A percentile compares a stretch with the other conserved stretches of the same genome.
These are phyloP conservation scores for Fusarium sp. DNA, from an alignment of 2,329 filamentous ascomycete genomes.

Conservation along the genomic window DNA sequence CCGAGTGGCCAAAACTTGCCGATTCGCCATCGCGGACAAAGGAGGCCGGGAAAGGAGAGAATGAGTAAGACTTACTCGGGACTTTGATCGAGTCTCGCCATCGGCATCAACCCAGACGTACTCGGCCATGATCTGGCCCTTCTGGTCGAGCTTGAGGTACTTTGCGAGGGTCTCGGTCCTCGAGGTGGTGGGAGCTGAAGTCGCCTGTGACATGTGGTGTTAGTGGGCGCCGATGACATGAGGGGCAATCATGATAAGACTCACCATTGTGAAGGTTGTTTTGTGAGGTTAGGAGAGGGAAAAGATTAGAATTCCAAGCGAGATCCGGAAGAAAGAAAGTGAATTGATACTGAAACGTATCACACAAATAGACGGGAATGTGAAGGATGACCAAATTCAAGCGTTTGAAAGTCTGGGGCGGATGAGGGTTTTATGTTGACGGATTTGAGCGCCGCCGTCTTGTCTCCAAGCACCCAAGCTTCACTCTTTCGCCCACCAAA, in stretches of 20 bases:
- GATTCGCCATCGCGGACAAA: conserved; percentile 14
- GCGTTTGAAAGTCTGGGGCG: conserved; percentile 32
- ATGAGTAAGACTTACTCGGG: conserved; percentile 77
- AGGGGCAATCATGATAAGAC: conserved; percentile 17
- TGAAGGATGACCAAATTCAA: conserved; percentile 38
- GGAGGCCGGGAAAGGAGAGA: conserved; percentile 1
- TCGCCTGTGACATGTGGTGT: conserved; percentile 28
- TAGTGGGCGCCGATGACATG: conserved; percentile 24
- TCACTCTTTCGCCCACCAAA: conserved; percentile 32
- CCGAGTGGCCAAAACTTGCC: conserved; percentile 2
- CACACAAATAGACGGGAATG: conserved; percentile 32
- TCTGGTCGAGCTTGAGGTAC: conserved; percentile 91
- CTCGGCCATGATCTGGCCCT: conserved; percentile 89
- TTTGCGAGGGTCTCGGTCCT: conserved; percentile 73
- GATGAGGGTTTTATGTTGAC: conserved; percentile 45
- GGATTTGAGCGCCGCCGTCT: conserved; percentile 29
- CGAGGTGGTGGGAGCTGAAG: conserved; percentile 29
- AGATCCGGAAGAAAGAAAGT: conserved; percentile 3
- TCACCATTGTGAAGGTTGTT: conserved; percentile 36
- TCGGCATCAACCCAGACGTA: conserved; percentile 95
- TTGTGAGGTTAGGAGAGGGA: background rate
- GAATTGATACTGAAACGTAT: conserved; percentile 36
- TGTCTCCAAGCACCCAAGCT: conserved; percentile 22
- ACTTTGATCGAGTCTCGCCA: conserved; percentile 92
- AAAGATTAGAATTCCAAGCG: conserved; percentile 1